Percentiles rank a stretch among this genome's conserved stretches.
Evolutionary conservation across 2,329 filamentous ascomycete genomes (phyloP).

Genomic region (Ilyonectria sp.): DNA sequence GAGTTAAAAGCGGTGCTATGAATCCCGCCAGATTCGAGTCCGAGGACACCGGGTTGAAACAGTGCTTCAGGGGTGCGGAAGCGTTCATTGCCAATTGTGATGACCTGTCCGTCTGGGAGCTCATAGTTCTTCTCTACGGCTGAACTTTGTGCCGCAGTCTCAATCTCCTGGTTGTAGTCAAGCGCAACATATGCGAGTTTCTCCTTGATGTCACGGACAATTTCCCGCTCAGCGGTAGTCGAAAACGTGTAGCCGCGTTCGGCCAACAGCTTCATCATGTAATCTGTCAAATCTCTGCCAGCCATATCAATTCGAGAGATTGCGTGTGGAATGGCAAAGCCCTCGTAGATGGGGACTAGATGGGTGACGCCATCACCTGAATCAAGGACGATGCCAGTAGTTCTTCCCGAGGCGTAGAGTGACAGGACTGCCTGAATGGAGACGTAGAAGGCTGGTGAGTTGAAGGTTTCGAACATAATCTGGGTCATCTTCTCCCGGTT

Average conservation of each 20-base stretch:
- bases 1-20: slow-evolving; percentile 99
- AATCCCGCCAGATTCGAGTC: slow-evolving; percentile 98
- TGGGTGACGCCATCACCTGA: slow-evolving; percentile 99
- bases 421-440: slow-evolving; percentile 99
- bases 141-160: slow-evolving; percentile 99
- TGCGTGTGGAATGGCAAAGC: slow-evolving; percentile 99
- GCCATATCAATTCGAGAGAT: slow-evolving; percentile 99
- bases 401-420: slow-evolving; percentile 99
- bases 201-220: slow-evolving; percentile 99
- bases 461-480: slow-evolving; percentile 99
- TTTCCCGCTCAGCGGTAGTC: slow-evolving; percentile 99
- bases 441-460: slow-evolving; percentile 99
- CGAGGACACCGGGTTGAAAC: slow-evolving; percentile 98
- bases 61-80: slow-evolving; percentile 99
- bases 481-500: slow-evolving; percentile 99
- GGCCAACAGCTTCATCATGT: slow-evolving; percentile 99
- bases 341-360: slow-evolving; percentile 99
- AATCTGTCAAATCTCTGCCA: slow-evolving; percentile 99
- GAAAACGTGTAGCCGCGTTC: slow-evolving; percentile 99
- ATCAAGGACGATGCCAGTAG: slow-evolving; percentile 99
- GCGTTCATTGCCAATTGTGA: slow-evolving; percentile 99
- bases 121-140: slow-evolving; percentile 99
- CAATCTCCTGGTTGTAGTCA: slow-evolving; percentile 99
- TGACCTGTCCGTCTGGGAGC: slow-evolving; percentile 99
- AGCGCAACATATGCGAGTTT: slow-evolving; percentile 99